A percentile compares a stretch with the other conserved stretches of the same genome.
phyloP scores from a whole-genome alignment of 805 yeast species.

The Candida loeiensis region DNA sequence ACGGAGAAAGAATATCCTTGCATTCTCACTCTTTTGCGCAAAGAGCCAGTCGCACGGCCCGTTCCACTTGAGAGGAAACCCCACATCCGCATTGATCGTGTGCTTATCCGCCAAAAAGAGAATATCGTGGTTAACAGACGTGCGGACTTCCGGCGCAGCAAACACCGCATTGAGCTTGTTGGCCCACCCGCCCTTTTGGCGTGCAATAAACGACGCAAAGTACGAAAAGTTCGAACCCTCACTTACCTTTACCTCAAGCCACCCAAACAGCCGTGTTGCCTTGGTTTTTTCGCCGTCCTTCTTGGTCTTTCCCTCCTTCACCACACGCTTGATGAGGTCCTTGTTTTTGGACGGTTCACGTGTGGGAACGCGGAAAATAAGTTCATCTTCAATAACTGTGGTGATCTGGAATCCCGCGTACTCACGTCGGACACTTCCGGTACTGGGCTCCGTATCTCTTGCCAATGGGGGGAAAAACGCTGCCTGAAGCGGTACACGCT shows the following conservation, averaged over 20 bases:
- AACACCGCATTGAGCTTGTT: slow-evolving; percentile 48
- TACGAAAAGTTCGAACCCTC: slow-evolving; percentile 48
- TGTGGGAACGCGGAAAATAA: slow-evolving; percentile 71
- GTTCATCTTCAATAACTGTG: slow-evolving; percentile 61
- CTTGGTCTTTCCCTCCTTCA: slow-evolving; percentile 5
- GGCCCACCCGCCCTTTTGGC: slow-evolving; percentile 49
- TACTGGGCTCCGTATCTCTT: slow-evolving; percentile 45
- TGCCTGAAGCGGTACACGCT: slow-evolving; percentile 60
- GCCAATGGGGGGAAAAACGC: slow-evolving; percentile 67
- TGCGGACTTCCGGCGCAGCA: slow-evolving; percentile 56
- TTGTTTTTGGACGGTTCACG: slow-evolving; percentile 79
- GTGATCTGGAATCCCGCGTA: slow-evolving; percentile 54
- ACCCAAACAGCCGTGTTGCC: slow-evolving; percentile 71
- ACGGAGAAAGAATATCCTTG: slow-evolving; percentile 63
- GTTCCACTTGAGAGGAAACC: slow-evolving; percentile 82
- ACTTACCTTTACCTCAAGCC: slow-evolving; percentile 74
- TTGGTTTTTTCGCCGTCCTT: slow-evolving; percentile 10
- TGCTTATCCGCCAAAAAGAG: slow-evolving; percentile 62
- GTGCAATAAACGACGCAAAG: slow-evolving; percentile 51
- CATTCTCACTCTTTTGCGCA: slow-evolving; percentile 46
- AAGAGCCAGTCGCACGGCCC: slow-evolving; percentile 70
- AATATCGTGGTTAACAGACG: slow-evolving; percentile 88
- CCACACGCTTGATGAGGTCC: slow-evolving; percentile 18
- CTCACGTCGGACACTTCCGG: slow-evolving; percentile 41
- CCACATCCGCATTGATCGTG: slow-evolving; percentile 50